phyloP scores from a whole-genome alignment of 2,329 filamentous ascomycete genomes.

The Ustilaginoidea virens region DNA sequence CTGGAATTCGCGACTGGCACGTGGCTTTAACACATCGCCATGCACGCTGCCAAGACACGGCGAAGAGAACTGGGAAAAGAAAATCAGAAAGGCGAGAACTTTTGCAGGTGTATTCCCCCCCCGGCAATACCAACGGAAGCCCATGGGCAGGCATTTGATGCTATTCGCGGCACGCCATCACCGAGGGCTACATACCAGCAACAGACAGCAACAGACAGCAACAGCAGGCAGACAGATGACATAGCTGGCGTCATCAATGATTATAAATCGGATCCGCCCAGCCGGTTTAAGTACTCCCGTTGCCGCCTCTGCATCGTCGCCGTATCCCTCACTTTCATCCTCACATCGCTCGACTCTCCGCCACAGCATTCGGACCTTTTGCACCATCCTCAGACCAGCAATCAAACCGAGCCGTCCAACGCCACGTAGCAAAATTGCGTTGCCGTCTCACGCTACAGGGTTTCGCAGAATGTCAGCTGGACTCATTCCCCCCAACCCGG shows the following conservation, averaged over 20 bases:
- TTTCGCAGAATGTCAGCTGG: conserved; percentile 38
- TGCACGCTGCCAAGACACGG: too few species aligned
- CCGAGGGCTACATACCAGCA: too few species aligned
- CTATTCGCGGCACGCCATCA: too few species aligned
- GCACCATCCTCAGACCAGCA: neutral
- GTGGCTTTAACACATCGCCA: too few species aligned
- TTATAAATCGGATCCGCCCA: conserved; percentile 1
- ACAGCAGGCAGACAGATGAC: too few species aligned
- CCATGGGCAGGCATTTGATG: too few species aligned
- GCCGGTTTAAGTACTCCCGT: conserved; percentile 1
- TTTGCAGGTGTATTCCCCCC: too few species aligned
- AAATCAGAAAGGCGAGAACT: too few species aligned
- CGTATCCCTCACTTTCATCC: neutral
- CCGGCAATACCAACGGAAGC: too few species aligned
- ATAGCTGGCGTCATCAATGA: conserved; percentile 4
- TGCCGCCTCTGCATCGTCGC: neutral
- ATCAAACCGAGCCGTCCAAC: neutral
- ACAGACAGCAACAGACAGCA: too few species aligned
- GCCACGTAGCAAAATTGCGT: conserved; percentile 1
- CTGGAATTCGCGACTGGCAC: too few species aligned
- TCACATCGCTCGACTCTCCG: neutral
- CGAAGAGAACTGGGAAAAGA: too few species aligned
- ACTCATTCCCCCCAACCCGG: conserved; percentile 55
- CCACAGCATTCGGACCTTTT: neutral
- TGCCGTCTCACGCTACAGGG: conserved; percentile 6